Conservation (phyloP, 2,329 filamentous ascomycete genomes). For the Fusarium transvaalense region DNA sequence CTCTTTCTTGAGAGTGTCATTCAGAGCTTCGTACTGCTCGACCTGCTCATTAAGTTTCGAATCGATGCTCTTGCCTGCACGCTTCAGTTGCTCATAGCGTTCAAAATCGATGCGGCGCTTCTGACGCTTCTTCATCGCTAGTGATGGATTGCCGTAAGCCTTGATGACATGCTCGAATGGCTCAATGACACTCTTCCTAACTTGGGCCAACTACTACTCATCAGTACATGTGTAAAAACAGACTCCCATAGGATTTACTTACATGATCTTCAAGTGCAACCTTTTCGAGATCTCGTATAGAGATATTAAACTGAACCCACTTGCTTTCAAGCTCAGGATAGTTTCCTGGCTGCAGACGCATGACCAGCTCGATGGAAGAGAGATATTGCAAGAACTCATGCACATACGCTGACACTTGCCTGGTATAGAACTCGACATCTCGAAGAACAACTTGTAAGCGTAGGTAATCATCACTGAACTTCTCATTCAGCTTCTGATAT, state of each 20-base stretch:
- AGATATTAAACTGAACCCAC: constrained; percentile 91
- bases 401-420: constrained; percentile 83
- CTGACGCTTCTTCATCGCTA: constrained; percentile 93
- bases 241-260: constrained; percentile 53
- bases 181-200: constrained; percentile 86
- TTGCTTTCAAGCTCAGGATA: constrained; percentile 92
- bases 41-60: constrained; percentile 86
- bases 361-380: constrained; percentile 84
- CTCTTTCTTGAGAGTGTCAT: constrained; percentile 93
- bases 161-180: constrained; percentile 84
- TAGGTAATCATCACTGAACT: constrained; percentile 92
- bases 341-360: constrained; percentile 76
- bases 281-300: constrained; percentile 86
- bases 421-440: constrained; percentile 92
- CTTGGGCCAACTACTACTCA: constrained; percentile 66
- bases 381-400: constrained; percentile 84
- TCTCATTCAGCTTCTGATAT: constrained; percentile 85
- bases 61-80: constrained; percentile 86
- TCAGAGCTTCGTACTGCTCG: constrained; percentile 90
- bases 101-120: constrained; percentile 94
- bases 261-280: constrained; percentile 88
- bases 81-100: constrained; percentile 80
- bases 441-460: constrained; percentile 91
- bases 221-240: constrained; percentile 1
- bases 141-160: constrained; percentile 83